phyloP scores from a whole-genome alignment of 768 basidiomycete genomes.

The Collybiopsis luxurians region DNA sequence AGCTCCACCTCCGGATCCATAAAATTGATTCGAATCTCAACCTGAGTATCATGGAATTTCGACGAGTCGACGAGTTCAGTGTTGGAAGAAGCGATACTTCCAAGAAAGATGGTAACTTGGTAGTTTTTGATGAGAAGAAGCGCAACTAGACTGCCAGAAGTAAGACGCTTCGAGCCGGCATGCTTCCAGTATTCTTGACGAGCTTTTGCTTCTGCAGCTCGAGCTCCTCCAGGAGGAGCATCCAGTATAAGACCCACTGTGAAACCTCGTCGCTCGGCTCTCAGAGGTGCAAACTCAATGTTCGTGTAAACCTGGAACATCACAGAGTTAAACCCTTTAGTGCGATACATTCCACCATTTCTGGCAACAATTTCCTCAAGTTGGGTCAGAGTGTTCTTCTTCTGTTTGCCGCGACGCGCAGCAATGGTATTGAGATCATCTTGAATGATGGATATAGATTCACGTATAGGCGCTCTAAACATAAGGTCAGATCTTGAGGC shows the following conservation, averaged over 20 bases:
- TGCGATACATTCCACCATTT: conserved; percentile 57
- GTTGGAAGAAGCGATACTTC: conserved; percentile 41
- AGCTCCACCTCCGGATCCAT: conserved; percentile 61
- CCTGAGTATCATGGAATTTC: conserved; percentile 23
- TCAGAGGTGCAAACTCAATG: conserved; percentile 42
- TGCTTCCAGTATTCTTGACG: conserved; percentile 63
- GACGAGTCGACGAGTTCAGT: conserved; percentile 47
- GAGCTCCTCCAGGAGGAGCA: conserved; percentile 56
- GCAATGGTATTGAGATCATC: conserved; percentile 34
- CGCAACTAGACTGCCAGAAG: conserved; percentile 62
- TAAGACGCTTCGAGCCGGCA: conserved; percentile 54
- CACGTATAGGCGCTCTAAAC: conserved; percentile 50
- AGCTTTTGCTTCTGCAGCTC: conserved; percentile 30
- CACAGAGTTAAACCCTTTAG: conserved; percentile 40
- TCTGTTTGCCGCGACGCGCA: conserved; percentile 7
- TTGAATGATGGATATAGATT: conserved; percentile 45
- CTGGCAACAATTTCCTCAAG: conserved; percentile 46
- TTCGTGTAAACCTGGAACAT: conserved; percentile 66
- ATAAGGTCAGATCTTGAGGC: neutral
- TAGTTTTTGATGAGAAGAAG: conserved; percentile 43
- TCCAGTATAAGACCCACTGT: conserved; percentile 44
- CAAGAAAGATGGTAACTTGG: conserved; percentile 48
- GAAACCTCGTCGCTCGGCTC: conserved; percentile 52
- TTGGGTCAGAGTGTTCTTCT: conserved; percentile 26
- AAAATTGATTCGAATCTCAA: conserved; percentile 55